Evolutionary conservation across 148 eudicot genomes (phyloP).

Genomic region (Fagopyrum tataricum): DNA sequence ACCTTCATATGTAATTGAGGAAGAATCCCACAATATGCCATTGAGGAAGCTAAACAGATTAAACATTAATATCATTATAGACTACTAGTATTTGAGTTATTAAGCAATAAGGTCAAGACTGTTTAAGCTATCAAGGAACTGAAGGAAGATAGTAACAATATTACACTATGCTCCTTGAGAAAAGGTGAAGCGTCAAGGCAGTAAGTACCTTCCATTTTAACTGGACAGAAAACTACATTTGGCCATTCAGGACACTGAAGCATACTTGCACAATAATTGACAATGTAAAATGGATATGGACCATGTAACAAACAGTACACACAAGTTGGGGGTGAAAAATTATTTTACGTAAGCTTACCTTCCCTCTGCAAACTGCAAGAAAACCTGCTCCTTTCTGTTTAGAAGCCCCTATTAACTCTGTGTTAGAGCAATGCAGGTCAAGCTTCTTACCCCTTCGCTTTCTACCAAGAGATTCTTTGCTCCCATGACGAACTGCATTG

Average conservation of each 20-base stretch:
- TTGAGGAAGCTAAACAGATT: too few relatives aligned
- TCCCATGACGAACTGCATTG: slow-evolving; percentile 41
- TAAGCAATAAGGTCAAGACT: not conserved
- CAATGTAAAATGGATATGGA: not conserved
- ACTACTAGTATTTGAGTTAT: too few relatives aligned
- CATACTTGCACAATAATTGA: not conserved
- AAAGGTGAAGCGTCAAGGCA: not conserved
- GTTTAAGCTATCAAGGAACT: not conserved
- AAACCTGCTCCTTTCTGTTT: slow-evolving; percentile 73
- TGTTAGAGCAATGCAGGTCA: slow-evolving; percentile 24
- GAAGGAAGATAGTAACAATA: not conserved
- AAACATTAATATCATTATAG: too few relatives aligned
- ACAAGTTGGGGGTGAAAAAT: not conserved
- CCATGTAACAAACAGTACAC: not conserved
- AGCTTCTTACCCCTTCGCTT: slow-evolving; percentile 58
- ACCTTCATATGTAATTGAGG: too few relatives aligned
- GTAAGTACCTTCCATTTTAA: not conserved
- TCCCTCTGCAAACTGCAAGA: slow-evolving; percentile 98
- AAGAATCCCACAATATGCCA: too few relatives aligned
- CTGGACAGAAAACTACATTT: not conserved
- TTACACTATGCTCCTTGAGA: not conserved
- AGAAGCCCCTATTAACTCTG: slow-evolving; percentile 23
- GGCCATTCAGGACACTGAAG: not conserved
- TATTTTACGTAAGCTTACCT: slow-evolving; percentile 34
- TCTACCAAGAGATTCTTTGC: slow-evolving; percentile 43